phyloP scores from a whole-genome alignment of 139 green algal species.

The Zygnema cylindricum region DNA sequence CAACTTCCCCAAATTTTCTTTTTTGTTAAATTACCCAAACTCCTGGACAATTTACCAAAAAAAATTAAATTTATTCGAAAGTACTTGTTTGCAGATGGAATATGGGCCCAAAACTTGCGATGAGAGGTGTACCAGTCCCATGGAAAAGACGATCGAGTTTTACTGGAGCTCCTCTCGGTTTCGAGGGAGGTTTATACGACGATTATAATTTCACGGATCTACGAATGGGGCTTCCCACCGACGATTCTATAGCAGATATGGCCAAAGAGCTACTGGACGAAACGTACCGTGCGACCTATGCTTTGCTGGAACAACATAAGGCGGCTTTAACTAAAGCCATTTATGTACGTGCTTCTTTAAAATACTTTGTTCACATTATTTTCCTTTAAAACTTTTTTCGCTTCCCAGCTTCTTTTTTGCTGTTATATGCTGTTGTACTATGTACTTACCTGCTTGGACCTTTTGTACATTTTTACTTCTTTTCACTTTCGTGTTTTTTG shows the following conservation, averaged over 20 bases:
- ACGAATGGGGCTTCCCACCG: neutral
- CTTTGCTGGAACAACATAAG: conserved; percentile 19
- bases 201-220: conserved; percentile 26
- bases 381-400: no score
- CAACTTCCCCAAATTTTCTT: no score
- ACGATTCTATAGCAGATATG: neutral
- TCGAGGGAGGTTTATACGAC: conserved; percentile 44
- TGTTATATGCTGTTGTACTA: no score
- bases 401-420: no score
- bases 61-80: no score
- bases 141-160: neutral
- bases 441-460: no score
- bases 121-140: neutral
- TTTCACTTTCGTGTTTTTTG: no score
- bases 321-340: conserved; percentile 26
- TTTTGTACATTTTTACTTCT: no score
- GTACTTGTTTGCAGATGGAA: conserved; percentile 36
- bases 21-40: no score
- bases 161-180: conserved; percentile 14
- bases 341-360: conserved; percentile 10
- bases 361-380: no score
- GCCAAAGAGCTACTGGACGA: conserved; percentile 36
- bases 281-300: conserved; percentile 4
- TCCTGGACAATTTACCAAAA: no score
- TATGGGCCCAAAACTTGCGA: conserved; percentile 7